phyloP scores from a whole-genome alignment of 306 rosid species.

The Sicyos baderoa region DNA sequence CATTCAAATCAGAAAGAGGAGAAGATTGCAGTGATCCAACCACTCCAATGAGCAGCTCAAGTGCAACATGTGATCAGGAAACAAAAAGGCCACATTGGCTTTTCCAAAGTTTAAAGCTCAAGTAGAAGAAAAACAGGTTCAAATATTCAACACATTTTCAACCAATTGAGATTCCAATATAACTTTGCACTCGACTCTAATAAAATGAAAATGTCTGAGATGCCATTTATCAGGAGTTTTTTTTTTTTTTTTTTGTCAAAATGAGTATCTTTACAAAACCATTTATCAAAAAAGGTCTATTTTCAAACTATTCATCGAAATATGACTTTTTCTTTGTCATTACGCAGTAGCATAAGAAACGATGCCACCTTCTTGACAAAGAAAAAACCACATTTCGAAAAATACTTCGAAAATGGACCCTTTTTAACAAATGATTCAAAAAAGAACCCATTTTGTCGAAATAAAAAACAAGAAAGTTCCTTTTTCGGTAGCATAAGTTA shows the following conservation, averaged over 20 bases:
- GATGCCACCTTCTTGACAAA: no score
- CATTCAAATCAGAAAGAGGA: conserved; percentile 65
- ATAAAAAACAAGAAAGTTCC: no score
- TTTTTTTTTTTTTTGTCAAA: no score
- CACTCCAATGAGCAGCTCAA: conserved; percentile 68
- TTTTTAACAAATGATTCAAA: no score
- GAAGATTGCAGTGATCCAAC: conserved; percentile 61
- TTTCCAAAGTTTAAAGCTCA: conserved; percentile 58
- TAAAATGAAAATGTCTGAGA: not conserved
- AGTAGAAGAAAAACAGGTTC: conserved; percentile 16
- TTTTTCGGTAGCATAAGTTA: not conserved
- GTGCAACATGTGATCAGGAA: conserved; percentile 61
- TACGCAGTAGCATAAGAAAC: no score
- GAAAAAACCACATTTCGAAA: no score
- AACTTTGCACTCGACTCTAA: not conserved
- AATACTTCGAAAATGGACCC: no score
- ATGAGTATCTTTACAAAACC: no score
- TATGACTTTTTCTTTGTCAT: no score
- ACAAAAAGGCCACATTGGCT: conserved; percentile 66
- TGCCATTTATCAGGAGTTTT: not conserved
- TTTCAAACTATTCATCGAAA: no score
- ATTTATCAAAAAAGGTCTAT: no score
- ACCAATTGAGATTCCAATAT: conserved; percentile 16
- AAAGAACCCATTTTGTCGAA: no score
- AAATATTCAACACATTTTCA: not conserved